phyloP scores from a whole-genome alignment of 2,329 filamentous ascomycete genomes.

The Penicillium digitatum region DNA sequence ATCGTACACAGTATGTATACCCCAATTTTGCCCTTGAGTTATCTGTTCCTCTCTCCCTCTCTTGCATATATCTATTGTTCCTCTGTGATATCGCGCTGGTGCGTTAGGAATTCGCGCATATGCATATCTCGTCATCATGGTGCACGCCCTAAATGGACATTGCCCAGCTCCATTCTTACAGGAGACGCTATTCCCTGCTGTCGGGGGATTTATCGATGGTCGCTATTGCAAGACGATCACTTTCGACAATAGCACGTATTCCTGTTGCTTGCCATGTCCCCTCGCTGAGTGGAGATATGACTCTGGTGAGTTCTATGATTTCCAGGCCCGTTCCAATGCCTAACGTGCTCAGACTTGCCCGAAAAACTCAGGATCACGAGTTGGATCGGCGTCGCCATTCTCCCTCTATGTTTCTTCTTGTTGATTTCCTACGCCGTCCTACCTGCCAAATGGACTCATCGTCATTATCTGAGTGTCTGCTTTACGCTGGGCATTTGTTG shows the following conservation, averaged over 20 bases:
- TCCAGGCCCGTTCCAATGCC: not conserved
- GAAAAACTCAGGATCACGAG: conserved; percentile 64
- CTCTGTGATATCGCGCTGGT: conserved; percentile 21
- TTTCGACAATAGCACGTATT: conserved; percentile 46
- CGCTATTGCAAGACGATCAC: conserved; percentile 55
- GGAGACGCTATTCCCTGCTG: conserved; percentile 54
- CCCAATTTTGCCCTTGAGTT: not conserved
- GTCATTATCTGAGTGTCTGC: conserved; percentile 90
- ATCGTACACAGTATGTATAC: not conserved
- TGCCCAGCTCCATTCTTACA: conserved; percentile 71
- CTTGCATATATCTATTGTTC: not conserved
- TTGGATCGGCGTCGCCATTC: conserved; percentile 74
- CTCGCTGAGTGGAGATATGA: conserved; percentile 71
- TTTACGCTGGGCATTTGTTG: conserved; percentile 70
- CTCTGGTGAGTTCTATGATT: conserved; percentile 42
- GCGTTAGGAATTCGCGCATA: conserved; percentile 18
- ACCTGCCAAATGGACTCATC: conserved; percentile 81
- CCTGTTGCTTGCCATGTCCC: conserved; percentile 89
- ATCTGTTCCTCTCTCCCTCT: not conserved
- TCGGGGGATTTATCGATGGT: conserved; percentile 61
- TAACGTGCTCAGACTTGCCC: conserved; percentile 44
- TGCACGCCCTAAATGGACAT: conserved; percentile 37
- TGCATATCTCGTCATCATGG: conserved; percentile 24
- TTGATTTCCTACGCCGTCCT: conserved; percentile 74
- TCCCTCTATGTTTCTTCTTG: conserved; percentile 69